Evolutionary conservation across 352 stramenopile genomes (phyloP).

Genomic region (Vaucheria bursata): DNA sequence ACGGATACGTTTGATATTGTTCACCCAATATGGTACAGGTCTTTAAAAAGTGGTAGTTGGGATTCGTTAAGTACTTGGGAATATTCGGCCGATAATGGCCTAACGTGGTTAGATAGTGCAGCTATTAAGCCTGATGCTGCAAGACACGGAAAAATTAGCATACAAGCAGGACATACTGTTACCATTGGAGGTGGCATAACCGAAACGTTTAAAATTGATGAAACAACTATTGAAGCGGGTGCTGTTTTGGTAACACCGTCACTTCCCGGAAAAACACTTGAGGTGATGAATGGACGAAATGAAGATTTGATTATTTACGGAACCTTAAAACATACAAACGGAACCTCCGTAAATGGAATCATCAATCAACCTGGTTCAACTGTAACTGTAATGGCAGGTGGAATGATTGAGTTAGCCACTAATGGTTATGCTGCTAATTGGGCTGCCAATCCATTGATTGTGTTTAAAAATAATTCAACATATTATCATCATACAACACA

Average conservation of each 20-base stretch:
- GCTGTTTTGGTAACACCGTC: slow-evolving; percentile 5
- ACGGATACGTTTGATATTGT: slow-evolving; percentile 8
- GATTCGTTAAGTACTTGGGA: slow-evolving; percentile 7
- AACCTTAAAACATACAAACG: slow-evolving; percentile 8
- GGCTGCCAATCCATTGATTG: slow-evolving; percentile 5
- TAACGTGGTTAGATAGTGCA: slow-evolving; percentile 7
- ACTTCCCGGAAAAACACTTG: slow-evolving; percentile 6
- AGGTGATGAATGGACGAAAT: slow-evolving; percentile 7
- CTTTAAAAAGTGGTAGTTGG: slow-evolving; percentile 8
- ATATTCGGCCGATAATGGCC: slow-evolving; percentile 5
- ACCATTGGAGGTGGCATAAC: slow-evolving; percentile 5
- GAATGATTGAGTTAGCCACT: slow-evolving; percentile 7
- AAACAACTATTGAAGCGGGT: slow-evolving; percentile 7
- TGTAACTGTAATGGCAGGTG: slow-evolving; percentile 6
- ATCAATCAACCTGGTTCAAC: slow-evolving; percentile 7
- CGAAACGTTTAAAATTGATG: slow-evolving; percentile 8
- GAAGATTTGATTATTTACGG: slow-evolving; percentile 8
- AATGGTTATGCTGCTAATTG: slow-evolving; percentile 8
- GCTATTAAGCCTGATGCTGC: slow-evolving; percentile 5
- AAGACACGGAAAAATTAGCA: slow-evolving; percentile 8
- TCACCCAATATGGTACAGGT: slow-evolving; percentile 6
- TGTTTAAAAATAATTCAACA: slow-evolving; percentile 10
- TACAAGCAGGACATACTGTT: slow-evolving; percentile 7
- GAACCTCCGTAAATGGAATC: slow-evolving; percentile 6
- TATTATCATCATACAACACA: slow-evolving; percentile 9